Evolutionary conservation across 192 early-diverging fungal species (phyloP).

Genomic region (Mortierella hygrophila): DNA sequence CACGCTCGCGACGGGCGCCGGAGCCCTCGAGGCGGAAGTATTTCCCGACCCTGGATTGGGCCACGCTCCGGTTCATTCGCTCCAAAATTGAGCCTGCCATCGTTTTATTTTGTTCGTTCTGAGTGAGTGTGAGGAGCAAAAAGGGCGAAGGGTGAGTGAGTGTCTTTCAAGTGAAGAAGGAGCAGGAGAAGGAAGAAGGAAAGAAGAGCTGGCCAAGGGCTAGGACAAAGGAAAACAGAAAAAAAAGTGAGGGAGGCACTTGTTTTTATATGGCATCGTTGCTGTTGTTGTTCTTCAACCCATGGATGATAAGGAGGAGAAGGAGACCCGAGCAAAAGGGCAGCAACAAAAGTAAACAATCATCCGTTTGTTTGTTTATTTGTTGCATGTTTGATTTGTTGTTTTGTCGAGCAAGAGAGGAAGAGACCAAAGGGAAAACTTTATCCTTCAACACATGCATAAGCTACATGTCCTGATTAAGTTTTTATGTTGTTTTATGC

Average conservation of each 20-base stretch:
- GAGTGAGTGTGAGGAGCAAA: background rate
- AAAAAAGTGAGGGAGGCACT: background rate
- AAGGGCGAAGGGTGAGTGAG: background rate
- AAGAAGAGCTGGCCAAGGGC: background rate
- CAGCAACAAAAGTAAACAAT: background rate
- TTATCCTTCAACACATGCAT: background rate
- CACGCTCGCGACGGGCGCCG: conserved; percentile 64
- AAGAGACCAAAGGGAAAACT: background rate
- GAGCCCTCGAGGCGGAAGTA: conserved; percentile 82
- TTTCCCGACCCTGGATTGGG: conserved; percentile 65
- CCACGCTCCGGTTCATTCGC: conserved; percentile 65
- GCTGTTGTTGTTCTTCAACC: too few species aligned
- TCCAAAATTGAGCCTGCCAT: background rate
- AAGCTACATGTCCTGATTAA: background rate
- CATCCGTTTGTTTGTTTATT: conserved; percentile 5
- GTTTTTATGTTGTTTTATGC: background rate
- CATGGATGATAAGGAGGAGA: background rate
- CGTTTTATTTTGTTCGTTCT: background rate
- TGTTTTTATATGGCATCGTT: background rate
- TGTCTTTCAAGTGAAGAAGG: background rate
- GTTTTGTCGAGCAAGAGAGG: background rate
- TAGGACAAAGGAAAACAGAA: background rate
- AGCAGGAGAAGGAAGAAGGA: background rate
- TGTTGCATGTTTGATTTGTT: background rate
- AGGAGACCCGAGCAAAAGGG: background rate